phyloP scores from a whole-genome alignment of 2,329 filamentous ascomycete genomes.

The Laburnicola sp. region DNA sequence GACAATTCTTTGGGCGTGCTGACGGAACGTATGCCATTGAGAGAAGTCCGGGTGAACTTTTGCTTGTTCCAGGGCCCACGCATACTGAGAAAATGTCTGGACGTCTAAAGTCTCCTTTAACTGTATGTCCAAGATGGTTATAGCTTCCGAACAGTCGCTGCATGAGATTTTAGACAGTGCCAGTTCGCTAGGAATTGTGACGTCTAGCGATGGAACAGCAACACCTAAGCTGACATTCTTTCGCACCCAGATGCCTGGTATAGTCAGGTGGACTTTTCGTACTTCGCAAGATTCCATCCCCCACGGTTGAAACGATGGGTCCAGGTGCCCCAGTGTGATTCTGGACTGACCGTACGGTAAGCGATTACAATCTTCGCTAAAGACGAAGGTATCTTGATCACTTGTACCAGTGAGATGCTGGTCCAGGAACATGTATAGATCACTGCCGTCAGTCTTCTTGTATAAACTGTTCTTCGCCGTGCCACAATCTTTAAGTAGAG shows the following conservation, averaged over 20 bases:
- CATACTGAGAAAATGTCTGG: constrained; percentile 16
- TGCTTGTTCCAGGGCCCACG: constrained; percentile 26
- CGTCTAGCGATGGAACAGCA: constrained; percentile 4
- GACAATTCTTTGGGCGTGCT: constrained; percentile 10
- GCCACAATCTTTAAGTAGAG: constrained; percentile 58
- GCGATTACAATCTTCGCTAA: constrained; percentile 54
- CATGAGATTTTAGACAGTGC: neutral
- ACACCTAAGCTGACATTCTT: constrained; percentile 8
- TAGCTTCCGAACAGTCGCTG: constrained; percentile 21
- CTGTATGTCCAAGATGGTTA: constrained; percentile 25
- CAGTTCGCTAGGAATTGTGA: constrained; percentile 6
- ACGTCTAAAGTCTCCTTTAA: constrained; percentile 10
- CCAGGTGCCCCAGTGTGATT: constrained; percentile 51
- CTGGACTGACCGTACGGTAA: constrained; percentile 54
- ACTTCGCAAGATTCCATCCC: constrained; percentile 8
- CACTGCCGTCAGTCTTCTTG: constrained; percentile 40
- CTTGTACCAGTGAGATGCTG: constrained; percentile 54
- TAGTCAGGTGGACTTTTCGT: constrained; percentile 7
- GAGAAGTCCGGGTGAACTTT: constrained; percentile 20
- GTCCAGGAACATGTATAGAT: constrained; percentile 62
- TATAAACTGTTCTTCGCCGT: constrained; percentile 61
- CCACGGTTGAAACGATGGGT: constrained; percentile 37
- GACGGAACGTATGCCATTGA: constrained; percentile 25
- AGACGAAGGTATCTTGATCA: constrained; percentile 59
- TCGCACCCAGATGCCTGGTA: constrained; percentile 18